A percentile compares a stretch with the other conserved stretches of the same genome.
Conservation (phyloP, 2,329 filamentous ascomycete species). For the Fusarium sp. region DNA sequence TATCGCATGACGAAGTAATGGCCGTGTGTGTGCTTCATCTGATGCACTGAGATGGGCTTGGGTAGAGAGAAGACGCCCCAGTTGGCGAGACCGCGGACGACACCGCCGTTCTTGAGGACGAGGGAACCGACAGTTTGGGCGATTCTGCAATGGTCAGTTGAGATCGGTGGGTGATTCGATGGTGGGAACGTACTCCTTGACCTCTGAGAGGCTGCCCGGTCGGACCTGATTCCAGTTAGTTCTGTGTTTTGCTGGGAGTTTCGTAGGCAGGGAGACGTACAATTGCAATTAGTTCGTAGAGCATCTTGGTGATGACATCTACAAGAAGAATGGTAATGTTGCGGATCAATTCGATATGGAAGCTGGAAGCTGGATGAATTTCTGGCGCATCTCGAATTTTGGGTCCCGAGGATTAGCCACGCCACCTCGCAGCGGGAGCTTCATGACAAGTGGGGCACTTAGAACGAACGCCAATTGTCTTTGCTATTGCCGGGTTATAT, state of each 20-base stretch:
- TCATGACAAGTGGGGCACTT: conserved; percentile 29
- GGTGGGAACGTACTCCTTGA: conserved; percentile 81
- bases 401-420: conserved; percentile 47
- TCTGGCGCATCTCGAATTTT: conserved; percentile 45
- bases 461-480: no score
- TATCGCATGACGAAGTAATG: conserved; percentile 99
- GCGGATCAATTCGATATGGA: conserved; percentile 20
- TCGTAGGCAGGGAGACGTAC: conserved; percentile 67
- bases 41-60: conserved; percentile 80
- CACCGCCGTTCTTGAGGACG: conserved; percentile 84
- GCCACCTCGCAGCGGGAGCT: conserved; percentile 2
- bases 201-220: conserved; percentile 87
- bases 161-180: not conserved
- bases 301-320: conserved; percentile 69
- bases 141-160: conserved; percentile 69
- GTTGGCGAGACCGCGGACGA: conserved; percentile 92
- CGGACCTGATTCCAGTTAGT: conserved; percentile 74
- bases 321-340: conserved; percentile 28
- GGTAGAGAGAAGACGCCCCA: conserved; percentile 95
- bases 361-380: conserved; percentile 34
- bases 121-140: conserved; percentile 85
- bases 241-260: conserved; percentile 24
- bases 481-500: not conserved
- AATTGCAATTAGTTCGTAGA: conserved; percentile 98
- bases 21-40: conserved; percentile 83